Evolutionary conservation across 805 yeast species (phyloP), one percentile per base, ranked within the genome.

Genomic region (Metschnikowia cerradonensis): DNA sequence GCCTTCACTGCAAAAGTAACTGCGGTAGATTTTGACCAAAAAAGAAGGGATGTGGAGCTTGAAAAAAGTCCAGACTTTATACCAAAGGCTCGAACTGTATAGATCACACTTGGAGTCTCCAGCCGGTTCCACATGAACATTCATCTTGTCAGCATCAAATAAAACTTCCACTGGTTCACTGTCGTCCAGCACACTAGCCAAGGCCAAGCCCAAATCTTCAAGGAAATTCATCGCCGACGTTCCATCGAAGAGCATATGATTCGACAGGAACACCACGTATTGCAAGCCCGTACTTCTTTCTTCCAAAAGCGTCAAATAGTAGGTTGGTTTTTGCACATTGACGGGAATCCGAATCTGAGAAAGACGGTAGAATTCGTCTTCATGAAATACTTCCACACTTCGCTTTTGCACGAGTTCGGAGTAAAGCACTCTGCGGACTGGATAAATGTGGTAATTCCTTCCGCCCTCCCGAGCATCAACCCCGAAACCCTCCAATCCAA

Each of bases 171-270:
- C 42, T 6, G 41, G 26, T 33, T 42, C 43, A 2, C 36, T 11
- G 1, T 15, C 19, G 13, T 31, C 33, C 4, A n/a, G n/a, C 1
- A 34, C 44, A 4, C 17, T 44, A 1, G 46, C 49, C 7, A 44
- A 4, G 3, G 34, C 48, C 17, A 34, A 31, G 13, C 48, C 47
- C 36, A 57, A 41, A 40, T 57, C 60, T 19, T 42, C 48, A 23
- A 52, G 32, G 23, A 56, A 52, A 35, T 50, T 37, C 20, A 47
- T 52, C 1, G 45, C 58, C 13, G 58, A 48, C 2, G 44, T 44
- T 13, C 60, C 60, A 35, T 57, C 60, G 34, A 57, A 50, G 6
- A 52, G 31, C 22, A 50, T 36, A 30, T 57, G 60, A 32, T 56
- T 56, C 45, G 47, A 49, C 8, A 50, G 43, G 14, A 57, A 54